A percentile compares a stretch with the other conserved stretches of the same genome.
Conservation (phyloP, 495 filamentous ascomycete genomes). For the Penicillium cosmopolitanum region DNA sequence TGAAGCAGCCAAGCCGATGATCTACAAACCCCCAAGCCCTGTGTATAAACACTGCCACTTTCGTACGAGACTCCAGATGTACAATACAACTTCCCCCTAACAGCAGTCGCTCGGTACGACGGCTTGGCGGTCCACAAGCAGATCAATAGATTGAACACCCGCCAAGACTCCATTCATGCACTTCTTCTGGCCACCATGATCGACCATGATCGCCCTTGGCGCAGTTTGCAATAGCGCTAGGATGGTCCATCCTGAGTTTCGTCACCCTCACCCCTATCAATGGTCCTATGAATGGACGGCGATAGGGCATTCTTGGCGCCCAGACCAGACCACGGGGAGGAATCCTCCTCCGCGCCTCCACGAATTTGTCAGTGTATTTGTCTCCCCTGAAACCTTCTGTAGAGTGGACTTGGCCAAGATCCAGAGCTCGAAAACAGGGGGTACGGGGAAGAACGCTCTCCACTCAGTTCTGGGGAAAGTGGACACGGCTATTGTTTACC, state of each 20-base stretch:
- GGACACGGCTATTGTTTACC: neutral
- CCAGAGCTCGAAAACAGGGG: slow-evolving; percentile 5
- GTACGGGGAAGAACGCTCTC: neutral
- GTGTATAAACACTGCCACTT: neutral
- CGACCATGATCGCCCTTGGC: slow-evolving; percentile 38
- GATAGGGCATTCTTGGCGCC: slow-evolving; percentile 14
- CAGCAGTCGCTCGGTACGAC: slow-evolving; percentile 17
- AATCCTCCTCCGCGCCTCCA: slow-evolving; percentile 5
- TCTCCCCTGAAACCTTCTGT: slow-evolving; percentile 4
- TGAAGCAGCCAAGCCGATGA: slow-evolving; percentile 9
- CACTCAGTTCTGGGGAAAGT: slow-evolving; percentile 3
- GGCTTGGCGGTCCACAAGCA: slow-evolving; percentile 28
- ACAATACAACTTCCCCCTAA: slow-evolving; percentile 2
- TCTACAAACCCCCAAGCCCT: slow-evolving; percentile 3
- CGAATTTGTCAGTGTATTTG: neutral
- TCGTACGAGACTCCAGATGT: neutral
- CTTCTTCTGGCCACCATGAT: slow-evolving; percentile 18
- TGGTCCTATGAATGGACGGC: neutral
- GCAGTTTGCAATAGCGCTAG: slow-evolving; percentile 19
- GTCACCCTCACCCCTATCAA: neutral
- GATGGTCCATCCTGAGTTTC: neutral
- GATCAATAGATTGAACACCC: slow-evolving; percentile 6
- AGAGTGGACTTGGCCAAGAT: neutral
- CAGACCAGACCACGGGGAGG: neutral
- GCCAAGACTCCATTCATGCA: slow-evolving; percentile 27